phyloP scores from a whole-genome alignment of 768 basidiomycete species.

The Calocybe indica region DNA sequence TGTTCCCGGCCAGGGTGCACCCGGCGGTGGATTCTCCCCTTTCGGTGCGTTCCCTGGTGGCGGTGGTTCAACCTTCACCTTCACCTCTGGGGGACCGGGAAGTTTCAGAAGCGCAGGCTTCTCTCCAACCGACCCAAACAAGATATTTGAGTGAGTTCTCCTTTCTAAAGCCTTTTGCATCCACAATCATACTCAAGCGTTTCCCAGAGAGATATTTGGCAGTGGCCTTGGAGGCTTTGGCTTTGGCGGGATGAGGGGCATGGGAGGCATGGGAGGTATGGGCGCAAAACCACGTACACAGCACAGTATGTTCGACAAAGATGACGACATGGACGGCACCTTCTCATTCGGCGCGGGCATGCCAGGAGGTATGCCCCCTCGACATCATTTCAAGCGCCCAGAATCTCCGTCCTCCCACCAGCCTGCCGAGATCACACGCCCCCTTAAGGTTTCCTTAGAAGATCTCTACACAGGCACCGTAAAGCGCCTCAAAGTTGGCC shows the following conservation, averaged over 20 bases:
- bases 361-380: slow-evolving; percentile 50
- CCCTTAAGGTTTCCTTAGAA: slow-evolving; percentile 79
- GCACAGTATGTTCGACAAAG: slow-evolving; percentile 30
- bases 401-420: slow-evolving; percentile 24
- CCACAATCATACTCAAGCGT: not conserved
- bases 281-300: slow-evolving; percentile 18
- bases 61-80: slow-evolving; percentile 39
- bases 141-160: slow-evolving; percentile 77
- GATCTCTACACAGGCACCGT: slow-evolving; percentile 82
- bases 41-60: slow-evolving; percentile 38
- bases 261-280: slow-evolving; percentile 29
- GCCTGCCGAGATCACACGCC: slow-evolving; percentile 65
- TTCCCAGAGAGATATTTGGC: slow-evolving; percentile 53
- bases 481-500: slow-evolving; percentile 85
- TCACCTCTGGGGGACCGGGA: slow-evolving; percentile 41
- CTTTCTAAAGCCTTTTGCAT: not conserved
- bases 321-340: slow-evolving; percentile 42
- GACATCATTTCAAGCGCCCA: slow-evolving; percentile 19
- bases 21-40: slow-evolving; percentile 26
- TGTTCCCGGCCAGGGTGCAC: slow-evolving; percentile 44
- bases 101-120: slow-evolving; percentile 41
- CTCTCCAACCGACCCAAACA: slow-evolving; percentile 75
- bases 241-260: slow-evolving; percentile 25
- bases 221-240: slow-evolving; percentile 14
- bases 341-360: slow-evolving; percentile 32